Base-by-base conservation (phyloP, 192 early-diverging fungal species). In the Coemansia sp. region DNA sequence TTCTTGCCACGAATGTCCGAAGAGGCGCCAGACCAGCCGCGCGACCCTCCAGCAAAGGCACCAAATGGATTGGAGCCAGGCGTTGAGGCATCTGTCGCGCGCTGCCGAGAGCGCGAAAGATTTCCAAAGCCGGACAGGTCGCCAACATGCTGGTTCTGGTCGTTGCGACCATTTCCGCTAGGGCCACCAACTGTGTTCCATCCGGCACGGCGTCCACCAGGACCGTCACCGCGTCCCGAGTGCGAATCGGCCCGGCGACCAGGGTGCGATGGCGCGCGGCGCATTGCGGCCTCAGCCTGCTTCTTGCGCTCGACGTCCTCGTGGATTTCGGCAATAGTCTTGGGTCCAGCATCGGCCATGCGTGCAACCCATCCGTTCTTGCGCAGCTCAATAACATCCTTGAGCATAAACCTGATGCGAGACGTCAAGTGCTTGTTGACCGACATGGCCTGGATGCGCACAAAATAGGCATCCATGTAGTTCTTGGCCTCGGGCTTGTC, bases 351-450 rank as follows among this genome's bases (percentile, higher is more conserved):
- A 19, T 75, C 83, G 42, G 86, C 87, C 34, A 76, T 72, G 44
- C 90, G 84, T 42, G 82, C 78, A 34, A 88, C 87, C 98, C 98
- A 99, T 36, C 87, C 84, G 75, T 82, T 75, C 69, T 74, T 72
- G 60, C 95, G 86, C 59, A 96, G 80, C 48, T 97, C 95, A 32
- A 96, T 89, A 21, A 98, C 78, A 66, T 98, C 95, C 81, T 84
- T 69, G 38, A 99, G 74, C 93, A 95, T 93, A 74, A 98, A 99
- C 37, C 94, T 90, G 73, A 96, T 95, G 85, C 98, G 93, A 48
- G 92, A 91, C 38, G 85, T 79, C 31, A 98, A 82, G 58, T 85
- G 86, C 60, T 77, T 72, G 77, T 89, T 90, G 37, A 80, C 85
- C 4, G 87, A 80, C 84, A 99, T 85, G 46, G 89, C 87, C 53